Evolutionary conservation across 1,284 basidiomycete species (phyloP).

Genomic region (Xanthoconium separans): DNA sequence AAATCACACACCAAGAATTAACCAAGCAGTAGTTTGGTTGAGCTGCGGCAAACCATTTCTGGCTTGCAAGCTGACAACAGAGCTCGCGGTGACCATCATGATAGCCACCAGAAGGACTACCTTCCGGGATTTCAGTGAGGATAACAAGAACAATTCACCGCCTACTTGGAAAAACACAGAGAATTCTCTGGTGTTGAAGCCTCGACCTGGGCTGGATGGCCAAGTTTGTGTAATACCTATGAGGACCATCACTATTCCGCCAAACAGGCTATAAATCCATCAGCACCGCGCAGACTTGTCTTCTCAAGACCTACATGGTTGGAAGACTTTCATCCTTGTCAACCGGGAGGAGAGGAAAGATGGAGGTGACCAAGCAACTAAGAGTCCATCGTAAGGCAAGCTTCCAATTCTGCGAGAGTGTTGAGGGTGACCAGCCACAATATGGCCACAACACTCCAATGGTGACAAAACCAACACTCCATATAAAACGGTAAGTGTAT

Average conservation of each 20-base stretch:
- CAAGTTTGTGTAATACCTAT: slow-evolving; percentile 20
- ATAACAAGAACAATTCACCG: not conserved
- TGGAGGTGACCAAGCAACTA: slow-evolving; percentile 53
- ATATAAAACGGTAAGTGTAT: slow-evolving; percentile 69
- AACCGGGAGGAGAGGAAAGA: slow-evolving; percentile 74
- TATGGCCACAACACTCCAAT: slow-evolving; percentile 74
- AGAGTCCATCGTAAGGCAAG: slow-evolving; percentile 48
- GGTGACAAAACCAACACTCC: slow-evolving; percentile 67
- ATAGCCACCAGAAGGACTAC: slow-evolving; percentile 44
- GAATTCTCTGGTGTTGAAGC: not conserved
- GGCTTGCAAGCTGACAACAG: slow-evolving; percentile 57
- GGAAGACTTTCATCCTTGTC: slow-evolving; percentile 70
- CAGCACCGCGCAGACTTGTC: slow-evolving; percentile 6
- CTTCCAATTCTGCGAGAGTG: slow-evolving; percentile 29
- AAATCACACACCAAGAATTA: slow-evolving; percentile 52
- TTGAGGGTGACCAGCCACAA: slow-evolving; percentile 42
- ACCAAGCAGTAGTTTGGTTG: slow-evolving; percentile 71
- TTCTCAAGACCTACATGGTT: slow-evolving; percentile 50
- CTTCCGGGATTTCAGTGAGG: slow-evolving; percentile 17
- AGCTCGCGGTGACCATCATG: slow-evolving; percentile 55
- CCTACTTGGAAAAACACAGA: slow-evolving; percentile 40
- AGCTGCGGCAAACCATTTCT: slow-evolving; percentile 67
- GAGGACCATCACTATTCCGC: slow-evolving; percentile 28
- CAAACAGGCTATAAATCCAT: slow-evolving; percentile 28
- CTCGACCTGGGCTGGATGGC: not conserved